Evolutionary conservation across 2,329 filamentous ascomycete genomes (phyloP).

Genomic region (Xylaria sp.): DNA sequence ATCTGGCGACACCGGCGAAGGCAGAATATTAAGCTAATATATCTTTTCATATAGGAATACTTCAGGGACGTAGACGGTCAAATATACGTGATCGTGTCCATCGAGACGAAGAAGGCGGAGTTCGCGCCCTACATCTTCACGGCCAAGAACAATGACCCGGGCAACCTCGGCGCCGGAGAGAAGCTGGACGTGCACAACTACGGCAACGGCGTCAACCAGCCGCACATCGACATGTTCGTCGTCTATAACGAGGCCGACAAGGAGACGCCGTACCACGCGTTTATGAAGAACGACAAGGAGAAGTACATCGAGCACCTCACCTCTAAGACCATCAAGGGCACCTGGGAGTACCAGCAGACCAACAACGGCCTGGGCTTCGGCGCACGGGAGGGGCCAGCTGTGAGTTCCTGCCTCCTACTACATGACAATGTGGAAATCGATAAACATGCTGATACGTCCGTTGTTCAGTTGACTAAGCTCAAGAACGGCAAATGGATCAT

Average conservation of each 20-base stretch:
- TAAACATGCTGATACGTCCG: not conserved
- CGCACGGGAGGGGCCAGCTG: not conserved
- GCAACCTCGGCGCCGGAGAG: not conserved
- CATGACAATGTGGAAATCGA: not conserved
- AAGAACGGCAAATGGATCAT: constrained; percentile 2
- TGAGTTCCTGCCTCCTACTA: not conserved
- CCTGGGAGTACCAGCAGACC: constrained; percentile 1
- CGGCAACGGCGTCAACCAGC: constrained; percentile 1
- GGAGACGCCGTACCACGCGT: constrained; percentile 13
- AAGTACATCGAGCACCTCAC: constrained; percentile 11
- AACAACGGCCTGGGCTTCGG: constrained; percentile 1
- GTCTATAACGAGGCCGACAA: constrained; percentile 10
- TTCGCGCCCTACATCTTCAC: constrained; percentile 14
- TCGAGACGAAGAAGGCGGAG: constrained; percentile 1
- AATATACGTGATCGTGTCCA: constrained; percentile 1
- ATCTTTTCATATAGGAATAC: not conserved
- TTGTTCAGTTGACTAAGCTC: not conserved
- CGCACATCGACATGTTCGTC: constrained; percentile 9
- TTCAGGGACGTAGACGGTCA: not conserved
- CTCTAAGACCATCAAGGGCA: constrained; percentile 9
- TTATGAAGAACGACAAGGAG: constrained; percentile 6
- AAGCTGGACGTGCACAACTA: constrained; percentile 3
- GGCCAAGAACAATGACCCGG: not conserved
- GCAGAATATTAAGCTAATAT: not conserved
- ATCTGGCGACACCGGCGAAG: too few relatives aligned